Base-by-base conservation (phyloP, 2,329 filamentous ascomycete genomes). In the Microdochium bolleyi region DNA sequence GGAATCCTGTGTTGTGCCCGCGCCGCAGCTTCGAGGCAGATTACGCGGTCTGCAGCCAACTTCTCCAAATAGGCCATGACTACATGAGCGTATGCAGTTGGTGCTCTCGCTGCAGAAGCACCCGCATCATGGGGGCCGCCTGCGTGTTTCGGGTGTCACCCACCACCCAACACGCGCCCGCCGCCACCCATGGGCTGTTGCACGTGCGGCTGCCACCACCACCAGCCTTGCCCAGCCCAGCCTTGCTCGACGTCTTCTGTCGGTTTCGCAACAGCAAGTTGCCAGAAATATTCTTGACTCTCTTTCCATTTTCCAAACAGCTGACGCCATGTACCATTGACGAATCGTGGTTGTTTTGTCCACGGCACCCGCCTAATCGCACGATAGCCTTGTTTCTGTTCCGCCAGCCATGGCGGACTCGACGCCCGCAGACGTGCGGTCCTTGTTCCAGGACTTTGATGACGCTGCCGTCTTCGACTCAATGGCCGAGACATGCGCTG, bases 381-480 rank as follows among this genome's bases (percentile, higher is more conserved):
- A 30, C 27, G 5, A 30, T 5, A n/a, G n/a, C n/a, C n/a, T n/a
- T n/a, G n/a, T n/a, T n/a, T 30, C 27, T 11, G 27, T 16, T 14
- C 34, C 4, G 16, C 34, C 13, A 14, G 41, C 41, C 16, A 46
- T 46, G 41, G 19, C 41, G 19, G 7, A 13, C 19, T 22, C 41
- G 8, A 21, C 16, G 5, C 3, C 41, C 21, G 3, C n/a, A 5
- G 16, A 46, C 5, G 7, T 19, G 5, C 14, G 16, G 14, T 8
- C 13, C 5, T 19, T 41, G 24, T 83, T 84, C 57, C 59, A 65
- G 21, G 66, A 84, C 60, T 80, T 85, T 51, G 83, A 87, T 62
- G 58, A 73, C 30, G 57, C 67, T 3, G 60, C 62, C 0, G 72
- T 75, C 44, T 82, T 82, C 54, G 58, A 71, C 0, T 56, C 66